Evolutionary conservation across 2,329 filamentous ascomycete genomes (phyloP).

Genomic region (Curvularia sp.): DNA sequence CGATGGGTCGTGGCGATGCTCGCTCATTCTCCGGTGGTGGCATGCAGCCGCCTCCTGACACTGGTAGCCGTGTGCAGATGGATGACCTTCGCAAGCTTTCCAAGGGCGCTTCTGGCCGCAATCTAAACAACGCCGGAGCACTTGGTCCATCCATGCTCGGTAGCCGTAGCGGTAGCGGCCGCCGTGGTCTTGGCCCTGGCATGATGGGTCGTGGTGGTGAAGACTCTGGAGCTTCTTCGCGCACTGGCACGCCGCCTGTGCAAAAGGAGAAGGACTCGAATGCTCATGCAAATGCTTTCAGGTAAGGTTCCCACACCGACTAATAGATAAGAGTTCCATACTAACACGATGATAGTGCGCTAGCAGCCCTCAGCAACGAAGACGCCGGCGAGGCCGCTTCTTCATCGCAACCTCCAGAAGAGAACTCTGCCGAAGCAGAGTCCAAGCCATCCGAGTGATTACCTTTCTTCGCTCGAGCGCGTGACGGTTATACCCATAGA

Average conservation of each 20-base stretch:
- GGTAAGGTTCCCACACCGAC: conserved; percentile 66
- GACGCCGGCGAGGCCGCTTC: conserved; percentile 66
- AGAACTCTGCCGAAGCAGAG: conserved; percentile 32
- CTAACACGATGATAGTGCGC: conserved; percentile 55
- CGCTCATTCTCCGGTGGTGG: conserved; percentile 79
- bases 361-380: conserved; percentile 63
- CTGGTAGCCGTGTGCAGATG: conserved; percentile 83
- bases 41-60: conserved; percentile 73
- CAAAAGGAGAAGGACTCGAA: conserved; percentile 70
- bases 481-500: conserved; percentile 49
- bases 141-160: conserved; percentile 90
- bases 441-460: conserved; percentile 50
- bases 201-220: conserved; percentile 75
- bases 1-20: conserved; percentile 82
- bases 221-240: conserved; percentile 85
- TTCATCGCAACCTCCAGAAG: conserved; percentile 68
- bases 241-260: conserved; percentile 84
- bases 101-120: conserved; percentile 65
- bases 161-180: conserved; percentile 85
- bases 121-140: conserved; percentile 61
- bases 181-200: conserved; percentile 75
- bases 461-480: conserved; percentile 45
- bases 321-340: neutral
- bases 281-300: conserved; percentile 85
- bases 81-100: conserved; percentile 87